Percentiles rank a stretch among this genome's conserved stretches.
phyloP scores from a whole-genome alignment of 1,139 yeast species.

The Waltiozyma sp. region DNA sequence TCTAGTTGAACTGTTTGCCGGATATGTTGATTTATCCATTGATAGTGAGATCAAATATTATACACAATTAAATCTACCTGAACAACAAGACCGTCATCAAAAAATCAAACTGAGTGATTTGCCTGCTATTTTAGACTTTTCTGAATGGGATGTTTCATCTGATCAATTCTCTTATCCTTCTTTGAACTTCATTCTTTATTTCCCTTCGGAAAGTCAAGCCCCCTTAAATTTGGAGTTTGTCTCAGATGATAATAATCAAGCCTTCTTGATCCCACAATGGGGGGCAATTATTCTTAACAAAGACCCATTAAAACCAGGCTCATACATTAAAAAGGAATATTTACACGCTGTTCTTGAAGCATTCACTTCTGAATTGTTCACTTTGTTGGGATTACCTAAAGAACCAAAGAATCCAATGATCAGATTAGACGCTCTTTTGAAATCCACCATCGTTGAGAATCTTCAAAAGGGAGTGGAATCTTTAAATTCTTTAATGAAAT shows the following conservation, averaged over 20 bases:
- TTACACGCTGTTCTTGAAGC: conserved; percentile 51
- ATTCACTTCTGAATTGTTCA: conserved; percentile 66
- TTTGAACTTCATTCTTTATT: conserved; percentile 56
- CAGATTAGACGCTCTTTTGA: conserved; percentile 55
- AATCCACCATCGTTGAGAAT: conserved; percentile 48
- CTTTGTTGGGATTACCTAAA: conserved; percentile 57
- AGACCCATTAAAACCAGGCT: conserved; percentile 21
- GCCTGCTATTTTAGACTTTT: conserved; percentile 26
- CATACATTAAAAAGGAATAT: conserved; percentile 31
- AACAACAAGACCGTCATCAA: conserved; percentile 29
- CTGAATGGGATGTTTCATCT: conserved; percentile 28
- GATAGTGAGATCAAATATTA: conserved; percentile 75
- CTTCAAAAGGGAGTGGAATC: conserved; percentile 42
- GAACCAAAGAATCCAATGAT: conserved; percentile 45
- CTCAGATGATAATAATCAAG: conserved; percentile 4
- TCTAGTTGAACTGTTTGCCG: conserved; percentile 32
- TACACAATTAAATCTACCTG: conserved; percentile 27
- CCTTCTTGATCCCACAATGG: conserved; percentile 83
- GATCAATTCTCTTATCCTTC: conserved; percentile 39
- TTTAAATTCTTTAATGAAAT: conserved; percentile 55
- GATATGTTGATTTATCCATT: conserved; percentile 59
- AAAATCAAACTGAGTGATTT: conserved; percentile 28
- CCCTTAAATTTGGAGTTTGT: conserved; percentile 24
- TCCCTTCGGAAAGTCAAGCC: conserved; percentile 39
- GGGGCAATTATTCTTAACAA: conserved; percentile 59